A percentile compares a stretch with the other conserved stretches of the same genome.
phyloP scores from a whole-genome alignment of 2,329 filamentous ascomycete species.

The Aspergillus ochraceus region DNA sequence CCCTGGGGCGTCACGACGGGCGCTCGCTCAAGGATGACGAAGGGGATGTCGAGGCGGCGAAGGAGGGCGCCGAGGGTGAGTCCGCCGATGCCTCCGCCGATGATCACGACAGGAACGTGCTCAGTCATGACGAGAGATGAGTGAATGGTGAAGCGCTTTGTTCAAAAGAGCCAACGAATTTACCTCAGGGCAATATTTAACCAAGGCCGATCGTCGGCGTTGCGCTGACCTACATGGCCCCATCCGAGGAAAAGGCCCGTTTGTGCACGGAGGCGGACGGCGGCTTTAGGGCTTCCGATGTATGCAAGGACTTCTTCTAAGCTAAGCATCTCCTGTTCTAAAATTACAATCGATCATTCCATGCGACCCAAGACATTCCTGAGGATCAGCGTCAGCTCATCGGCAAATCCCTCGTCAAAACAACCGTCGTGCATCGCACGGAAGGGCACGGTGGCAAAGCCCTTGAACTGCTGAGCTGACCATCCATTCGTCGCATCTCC shows the following conservation, averaged over 20 bases:
- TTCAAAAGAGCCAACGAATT: background rate
- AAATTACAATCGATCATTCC: background rate
- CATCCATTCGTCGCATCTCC: background rate
- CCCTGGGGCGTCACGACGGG: slow-evolving; percentile 1
- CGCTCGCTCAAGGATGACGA: slow-evolving; percentile 1
- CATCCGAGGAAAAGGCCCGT: background rate
- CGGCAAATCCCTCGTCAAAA: background rate
- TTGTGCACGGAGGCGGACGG: background rate
- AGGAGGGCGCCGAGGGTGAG: slow-evolving; percentile 1
- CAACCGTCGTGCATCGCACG: background rate
- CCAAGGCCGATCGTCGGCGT: background rate
- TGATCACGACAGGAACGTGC: slow-evolving; percentile 1
- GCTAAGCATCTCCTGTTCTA: background rate
- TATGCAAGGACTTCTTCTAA: background rate
- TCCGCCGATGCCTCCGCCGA: slow-evolving; percentile 3
- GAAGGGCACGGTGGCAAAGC: background rate
- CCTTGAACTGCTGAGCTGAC: background rate
- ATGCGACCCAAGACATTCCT: background rate
- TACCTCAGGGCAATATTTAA: background rate
- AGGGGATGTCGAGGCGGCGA: background rate
- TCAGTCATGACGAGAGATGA: background rate
- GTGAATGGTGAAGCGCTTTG: background rate
- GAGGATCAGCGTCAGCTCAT: background rate
- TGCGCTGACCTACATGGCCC: background rate
- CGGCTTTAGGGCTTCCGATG: background rate